A percentile compares a stretch with the other conserved stretches of the same genome.
Evolutionary conservation across 176 grass and related monocot species (phyloP).

Genomic region (Hordeum marinum): DNA sequence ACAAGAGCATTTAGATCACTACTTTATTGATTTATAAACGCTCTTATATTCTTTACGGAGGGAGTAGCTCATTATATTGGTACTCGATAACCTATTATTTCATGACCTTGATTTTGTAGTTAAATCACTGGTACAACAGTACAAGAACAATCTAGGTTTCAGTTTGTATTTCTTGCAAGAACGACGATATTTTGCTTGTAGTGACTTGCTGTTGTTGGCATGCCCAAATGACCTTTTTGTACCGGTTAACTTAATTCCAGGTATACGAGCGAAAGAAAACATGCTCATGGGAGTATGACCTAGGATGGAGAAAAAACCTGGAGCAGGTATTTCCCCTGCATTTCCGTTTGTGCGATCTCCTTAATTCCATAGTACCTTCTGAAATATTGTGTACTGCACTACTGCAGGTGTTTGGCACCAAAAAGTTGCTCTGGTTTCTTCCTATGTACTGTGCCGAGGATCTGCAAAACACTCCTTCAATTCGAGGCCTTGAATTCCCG

Average conservation of each 20-base stretch:
- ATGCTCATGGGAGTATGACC: conserved; percentile 62
- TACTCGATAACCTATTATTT: neutral
- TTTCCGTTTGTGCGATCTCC: neutral
- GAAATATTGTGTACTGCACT: conserved; percentile 23
- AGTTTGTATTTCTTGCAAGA: neutral
- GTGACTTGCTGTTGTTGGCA: neutral
- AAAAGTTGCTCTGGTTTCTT: conserved; percentile 76
- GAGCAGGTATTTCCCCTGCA: conserved; percentile 52
- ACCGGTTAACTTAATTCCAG: conserved; percentile 36
- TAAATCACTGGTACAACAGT: neutral
- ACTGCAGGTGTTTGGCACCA: conserved; percentile 78
- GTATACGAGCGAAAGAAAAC: conserved; percentile 66
- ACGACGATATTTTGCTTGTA: neutral
- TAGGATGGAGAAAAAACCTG: conserved; percentile 81
- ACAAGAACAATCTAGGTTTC: neutral
- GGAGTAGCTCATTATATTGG: neutral
- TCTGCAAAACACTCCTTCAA: conserved; percentile 57
- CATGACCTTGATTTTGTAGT: neutral
- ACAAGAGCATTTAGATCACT: too few species aligned
- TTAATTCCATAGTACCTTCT: neutral
- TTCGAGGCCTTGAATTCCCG: conserved; percentile 75
- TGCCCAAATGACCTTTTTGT: conserved; percentile 5
- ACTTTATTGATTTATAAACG: too few species aligned
- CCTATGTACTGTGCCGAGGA: conserved; percentile 67
- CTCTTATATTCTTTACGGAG: too few species aligned